These are phyloP conservation scores for Pythium apleroticum DNA, from an alignment of 352 stramenopile species.

Conservation along the genomic window DNA sequence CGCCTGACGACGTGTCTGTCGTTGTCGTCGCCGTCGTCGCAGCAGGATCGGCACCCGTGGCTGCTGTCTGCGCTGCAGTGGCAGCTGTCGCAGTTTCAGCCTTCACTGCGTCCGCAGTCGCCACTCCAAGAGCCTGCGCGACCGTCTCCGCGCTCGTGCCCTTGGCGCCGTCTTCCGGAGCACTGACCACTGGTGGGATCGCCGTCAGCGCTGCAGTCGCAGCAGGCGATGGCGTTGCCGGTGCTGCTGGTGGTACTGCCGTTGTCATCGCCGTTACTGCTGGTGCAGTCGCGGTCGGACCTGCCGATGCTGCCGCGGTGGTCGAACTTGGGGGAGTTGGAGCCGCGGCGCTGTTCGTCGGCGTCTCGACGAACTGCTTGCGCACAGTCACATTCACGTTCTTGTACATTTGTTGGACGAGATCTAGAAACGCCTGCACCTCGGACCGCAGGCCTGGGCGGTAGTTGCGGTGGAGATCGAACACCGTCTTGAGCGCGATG, in stretches of 20 bases:
- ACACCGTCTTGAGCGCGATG: conserved; percentile 94
- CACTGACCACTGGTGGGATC: not conserved
- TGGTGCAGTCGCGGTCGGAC: not conserved
- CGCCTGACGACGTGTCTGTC: not conserved
- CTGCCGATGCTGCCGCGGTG: conserved; percentile 4
- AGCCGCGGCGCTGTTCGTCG: conserved; percentile 11
- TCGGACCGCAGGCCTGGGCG: conserved; percentile 86
- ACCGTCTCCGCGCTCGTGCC: not conserved
- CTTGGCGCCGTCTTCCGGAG: conserved; percentile 1
- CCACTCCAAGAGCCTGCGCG: not conserved
- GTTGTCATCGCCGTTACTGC: conserved; percentile 22
- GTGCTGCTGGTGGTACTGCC: not conserved
- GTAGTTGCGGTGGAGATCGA: conserved; percentile 97
- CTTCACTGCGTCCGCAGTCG: not conserved
- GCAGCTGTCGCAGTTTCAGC: not conserved
- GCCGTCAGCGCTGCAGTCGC: not conserved
- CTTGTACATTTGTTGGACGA: conserved; percentile 91
- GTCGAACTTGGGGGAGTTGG: conserved; percentile 6
- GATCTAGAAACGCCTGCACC: conserved; percentile 87
- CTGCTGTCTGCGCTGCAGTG: not conserved
- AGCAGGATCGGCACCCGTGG: not conserved
- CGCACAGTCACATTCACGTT: conserved; percentile 81
- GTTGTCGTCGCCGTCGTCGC: not conserved
- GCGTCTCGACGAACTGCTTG: conserved; percentile 77
- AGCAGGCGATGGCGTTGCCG: not conserved